Percentiles rank a stretch among this genome's conserved stretches.
These are phyloP conservation scores for Fraxinus xanthoxyloides DNA, from an alignment of 305 asterid species.

Conservation along the genomic window DNA sequence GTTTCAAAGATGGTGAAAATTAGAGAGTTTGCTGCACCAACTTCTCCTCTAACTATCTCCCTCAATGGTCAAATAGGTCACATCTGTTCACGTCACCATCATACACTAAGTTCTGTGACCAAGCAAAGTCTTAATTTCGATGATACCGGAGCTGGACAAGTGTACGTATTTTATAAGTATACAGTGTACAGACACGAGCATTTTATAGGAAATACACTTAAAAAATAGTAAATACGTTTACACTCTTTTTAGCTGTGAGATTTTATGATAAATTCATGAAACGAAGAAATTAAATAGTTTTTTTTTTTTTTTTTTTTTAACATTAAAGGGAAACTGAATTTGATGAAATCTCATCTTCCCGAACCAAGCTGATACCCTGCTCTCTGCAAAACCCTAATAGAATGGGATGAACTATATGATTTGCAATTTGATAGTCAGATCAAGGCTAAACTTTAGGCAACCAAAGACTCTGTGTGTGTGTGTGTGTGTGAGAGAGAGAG, in stretches of 20 bases:
- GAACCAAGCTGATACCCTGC: background rate
- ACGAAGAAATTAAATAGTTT: no score
- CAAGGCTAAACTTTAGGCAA: no score
- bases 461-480: no score
- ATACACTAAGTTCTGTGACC: background rate
- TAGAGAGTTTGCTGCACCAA: constrained; percentile 68
- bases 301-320: no score
- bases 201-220: background rate
- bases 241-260: background rate
- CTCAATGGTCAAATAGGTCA: constrained; percentile 32
- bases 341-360: background rate
- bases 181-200: background rate
- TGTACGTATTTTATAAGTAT: background rate
- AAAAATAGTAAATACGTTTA: background rate
- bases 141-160: constrained; percentile 2
- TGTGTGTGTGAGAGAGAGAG: no score
- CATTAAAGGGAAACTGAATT: background rate
- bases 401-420: background rate
- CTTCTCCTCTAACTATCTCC: constrained; percentile 44
- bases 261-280: background rate
- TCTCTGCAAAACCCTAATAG: background rate
- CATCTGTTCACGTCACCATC: constrained; percentile 24
- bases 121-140: constrained; percentile 7
- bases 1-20: constrained; percentile 26
- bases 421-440: no score